Percentiles rank a stretch among this genome's conserved stretches.
Evolutionary conservation across 2,329 filamentous ascomycete species (phyloP).

Genomic region (Chrysoporthe austroafricana): DNA sequence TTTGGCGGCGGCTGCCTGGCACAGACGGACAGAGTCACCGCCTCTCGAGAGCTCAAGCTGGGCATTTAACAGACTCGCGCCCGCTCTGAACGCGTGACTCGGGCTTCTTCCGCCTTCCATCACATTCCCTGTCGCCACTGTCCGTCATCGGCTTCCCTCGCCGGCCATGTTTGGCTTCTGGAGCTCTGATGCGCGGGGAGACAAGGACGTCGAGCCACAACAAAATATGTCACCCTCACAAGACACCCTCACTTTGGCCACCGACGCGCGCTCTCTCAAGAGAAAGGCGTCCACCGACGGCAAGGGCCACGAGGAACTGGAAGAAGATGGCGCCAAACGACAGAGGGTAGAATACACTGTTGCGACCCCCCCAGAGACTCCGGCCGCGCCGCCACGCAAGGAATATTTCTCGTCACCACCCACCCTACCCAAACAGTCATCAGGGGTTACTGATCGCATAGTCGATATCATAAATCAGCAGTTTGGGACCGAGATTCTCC

Average conservation of each 20-base stretch:
- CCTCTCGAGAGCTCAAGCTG: neutral
- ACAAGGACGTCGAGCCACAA: constrained; percentile 53
- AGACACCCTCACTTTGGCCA: constrained; percentile 22
- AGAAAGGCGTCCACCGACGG: constrained; percentile 44
- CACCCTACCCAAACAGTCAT: constrained; percentile 60
- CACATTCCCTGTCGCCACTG: constrained; percentile 36
- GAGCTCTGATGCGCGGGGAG: constrained; percentile 61
- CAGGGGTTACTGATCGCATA: constrained; percentile 23
- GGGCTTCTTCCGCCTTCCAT: constrained; percentile 12
- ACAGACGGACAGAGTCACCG: neutral
- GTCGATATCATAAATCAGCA: constrained; percentile 70
- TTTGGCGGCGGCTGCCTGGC: constrained; percentile 18
- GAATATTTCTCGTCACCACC: constrained; percentile 30
- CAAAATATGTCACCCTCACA: constrained; percentile 41
- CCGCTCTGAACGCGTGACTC: neutral
- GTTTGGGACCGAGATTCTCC: constrained; percentile 86
- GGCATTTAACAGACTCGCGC: neutral
- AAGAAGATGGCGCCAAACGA: constrained; percentile 45
- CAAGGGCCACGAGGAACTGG: constrained; percentile 34
- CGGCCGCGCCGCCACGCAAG: constrained; percentile 30
- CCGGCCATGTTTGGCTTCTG: constrained; percentile 64
- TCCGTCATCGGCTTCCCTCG: constrained; percentile 35
- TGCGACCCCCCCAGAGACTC: constrained; percentile 33
- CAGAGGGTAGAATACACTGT: constrained; percentile 43
- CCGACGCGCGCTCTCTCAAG: constrained; percentile 40